Evolutionary conservation across 306 rosid genomes (phyloP), one percentile per base, ranked within the genome.

Genomic region (Dicorynia guianensis): DNA sequence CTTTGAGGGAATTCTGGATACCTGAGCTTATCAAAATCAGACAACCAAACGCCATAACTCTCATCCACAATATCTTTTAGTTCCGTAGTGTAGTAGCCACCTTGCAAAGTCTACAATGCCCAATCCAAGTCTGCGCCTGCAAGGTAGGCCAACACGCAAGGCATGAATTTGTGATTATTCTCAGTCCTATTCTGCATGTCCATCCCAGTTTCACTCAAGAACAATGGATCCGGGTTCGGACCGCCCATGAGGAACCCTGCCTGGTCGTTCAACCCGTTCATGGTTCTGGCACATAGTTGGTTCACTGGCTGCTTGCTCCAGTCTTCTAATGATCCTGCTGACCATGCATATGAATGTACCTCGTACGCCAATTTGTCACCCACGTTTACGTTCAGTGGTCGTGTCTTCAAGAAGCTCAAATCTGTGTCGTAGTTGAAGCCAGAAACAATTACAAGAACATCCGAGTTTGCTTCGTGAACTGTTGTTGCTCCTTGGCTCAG

Each of bases 101-200:
- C 86, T 71, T 71, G 84, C 10, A 76, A 77, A 54, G 89, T 67
- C 87, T 85, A 86, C 35, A 77, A 47, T 1, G 76, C 85, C 83
- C 85, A 83, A 47, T 85, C 87, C 59, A 86, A 17, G 60, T 82
- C 89, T 0, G 33, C 33, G 3, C 17, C 77, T 4, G 74, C 81
- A 56, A 82, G 65, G 19, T 70, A 71, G 0, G 86, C 58, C 50
- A 82, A 35, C 6, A 86, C 50, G 56, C 89, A 86, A 0, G 73
- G 50, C 72, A 85, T 20, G 72, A 67, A 82, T 5, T 64, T 60
- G 12, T 75, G 67, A 7, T 67, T 49, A 20, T 58, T 35, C 34
- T 78, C 17, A 43, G 75, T 70, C 4, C 0, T 35, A 0, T 71
- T 13, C 0, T 8, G 3, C 67, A 52, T 76, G 36, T 75, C 77